Percentiles rank a stretch among this genome's conserved stretches.
These are phyloP conservation scores for Daphne laureola DNA, from an alignment of 441 rosid species.

Conservation along the genomic window DNA sequence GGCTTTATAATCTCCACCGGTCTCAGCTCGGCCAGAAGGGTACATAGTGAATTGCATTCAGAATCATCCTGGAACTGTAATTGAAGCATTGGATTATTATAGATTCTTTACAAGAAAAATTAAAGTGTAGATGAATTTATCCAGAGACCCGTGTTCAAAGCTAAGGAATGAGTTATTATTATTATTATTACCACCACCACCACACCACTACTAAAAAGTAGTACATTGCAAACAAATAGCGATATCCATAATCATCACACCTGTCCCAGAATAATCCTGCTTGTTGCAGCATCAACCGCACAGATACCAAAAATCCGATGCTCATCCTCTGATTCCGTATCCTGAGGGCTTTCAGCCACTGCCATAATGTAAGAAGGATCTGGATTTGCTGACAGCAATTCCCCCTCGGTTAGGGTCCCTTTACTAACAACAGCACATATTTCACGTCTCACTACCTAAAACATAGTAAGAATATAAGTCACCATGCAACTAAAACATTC, in stretches of 20 bases:
- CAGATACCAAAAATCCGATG: conserved; percentile 71
- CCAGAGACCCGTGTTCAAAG: too few relatives aligned
- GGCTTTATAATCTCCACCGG: conserved; percentile 97
- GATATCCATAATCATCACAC: conserved; percentile 22
- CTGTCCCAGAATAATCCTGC: conserved; percentile 85
- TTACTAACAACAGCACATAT: conserved; percentile 90
- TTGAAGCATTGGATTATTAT: conserved; percentile 9
- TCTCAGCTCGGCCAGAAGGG: conserved; percentile 78
- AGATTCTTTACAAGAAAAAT: background rate
- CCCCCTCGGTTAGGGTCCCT: conserved; percentile 96
- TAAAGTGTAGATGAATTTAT: conserved; percentile 1
- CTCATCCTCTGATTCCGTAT: conserved; percentile 25
- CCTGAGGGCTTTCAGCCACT: conserved; percentile 53
- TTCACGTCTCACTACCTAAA: conserved; percentile 97
- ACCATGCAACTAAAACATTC: conserved; percentile 10
- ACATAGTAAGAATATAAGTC: conserved; percentile 23
- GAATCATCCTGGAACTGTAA: conserved; percentile 76
- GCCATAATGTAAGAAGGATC: conserved; percentile 91
- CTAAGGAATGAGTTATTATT: too few relatives aligned
- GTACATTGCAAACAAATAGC: too few relatives aligned
- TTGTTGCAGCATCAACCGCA: conserved; percentile 83
- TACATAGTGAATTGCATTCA: conserved; percentile 71
- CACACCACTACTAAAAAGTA: too few relatives aligned
- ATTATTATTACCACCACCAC: too few relatives aligned
- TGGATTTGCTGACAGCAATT: conserved; percentile 74